phyloP scores from a whole-genome alignment of 2,329 filamentous ascomycete species.

The Phaeosphaeriaceae sp. region DNA sequence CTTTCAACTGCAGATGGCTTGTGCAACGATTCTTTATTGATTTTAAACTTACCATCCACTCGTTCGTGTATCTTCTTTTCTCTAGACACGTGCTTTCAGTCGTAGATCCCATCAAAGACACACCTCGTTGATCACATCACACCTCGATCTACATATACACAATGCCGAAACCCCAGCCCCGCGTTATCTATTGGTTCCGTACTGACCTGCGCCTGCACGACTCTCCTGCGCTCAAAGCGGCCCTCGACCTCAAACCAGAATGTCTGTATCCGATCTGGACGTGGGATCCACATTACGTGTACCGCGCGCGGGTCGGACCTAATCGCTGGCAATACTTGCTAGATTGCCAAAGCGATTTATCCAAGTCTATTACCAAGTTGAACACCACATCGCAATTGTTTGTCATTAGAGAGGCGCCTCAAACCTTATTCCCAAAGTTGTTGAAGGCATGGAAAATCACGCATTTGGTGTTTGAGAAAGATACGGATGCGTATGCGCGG shows the following conservation, averaged over 20 bases:
- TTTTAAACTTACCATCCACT: not conserved
- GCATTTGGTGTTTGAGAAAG: slow-evolving; percentile 80
- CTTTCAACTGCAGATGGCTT: slow-evolving; percentile 10
- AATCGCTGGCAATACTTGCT: slow-evolving; percentile 78
- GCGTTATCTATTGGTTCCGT: slow-evolving; percentile 79
- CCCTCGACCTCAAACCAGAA: slow-evolving; percentile 71
- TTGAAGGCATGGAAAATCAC: slow-evolving; percentile 77
- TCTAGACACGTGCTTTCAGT: too few relatives aligned
- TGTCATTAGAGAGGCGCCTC: slow-evolving; percentile 74
- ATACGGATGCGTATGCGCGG: slow-evolving; percentile 75
- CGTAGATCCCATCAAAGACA: too few relatives aligned
- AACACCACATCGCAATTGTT: slow-evolving; percentile 75
- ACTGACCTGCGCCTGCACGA: slow-evolving; percentile 81
- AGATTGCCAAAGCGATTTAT: slow-evolving; percentile 76
- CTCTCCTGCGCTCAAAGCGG: slow-evolving; percentile 75
- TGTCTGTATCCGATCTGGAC: slow-evolving; percentile 79
- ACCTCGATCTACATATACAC: not conserved
- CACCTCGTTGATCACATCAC: too few relatives aligned
- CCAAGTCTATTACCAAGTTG: slow-evolving; percentile 69
- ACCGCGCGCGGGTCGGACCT: slow-evolving; percentile 70
- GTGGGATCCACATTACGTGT: slow-evolving; percentile 83
- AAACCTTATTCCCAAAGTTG: slow-evolving; percentile 74
- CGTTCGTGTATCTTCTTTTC: too few relatives aligned
- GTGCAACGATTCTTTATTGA: slow-evolving; percentile 6
- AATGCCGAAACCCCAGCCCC: slow-evolving; percentile 53